Conservation (phyloP, 1,284 basidiomycete genomes). For the Malassezia sp. region DNA sequence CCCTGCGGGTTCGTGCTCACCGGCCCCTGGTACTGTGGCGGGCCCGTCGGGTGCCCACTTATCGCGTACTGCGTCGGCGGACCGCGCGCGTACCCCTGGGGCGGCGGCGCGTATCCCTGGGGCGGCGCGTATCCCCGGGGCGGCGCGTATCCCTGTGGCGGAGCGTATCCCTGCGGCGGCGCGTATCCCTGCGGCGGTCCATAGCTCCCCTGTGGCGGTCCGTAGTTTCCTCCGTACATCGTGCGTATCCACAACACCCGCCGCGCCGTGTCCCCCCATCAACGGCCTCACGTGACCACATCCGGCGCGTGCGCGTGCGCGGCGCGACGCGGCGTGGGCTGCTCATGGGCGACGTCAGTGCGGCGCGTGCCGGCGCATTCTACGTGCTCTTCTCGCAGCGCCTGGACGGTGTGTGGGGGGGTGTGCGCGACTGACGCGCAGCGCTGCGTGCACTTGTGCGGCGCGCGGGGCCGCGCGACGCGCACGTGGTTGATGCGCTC, state of each 20-base stretch:
- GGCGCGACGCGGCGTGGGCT: background rate
- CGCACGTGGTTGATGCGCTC: conserved; percentile 1
- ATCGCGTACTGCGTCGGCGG: conserved; percentile 22
- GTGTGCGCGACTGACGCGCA: background rate
- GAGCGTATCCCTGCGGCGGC: conserved; percentile 16
- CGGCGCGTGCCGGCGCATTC: conserved; percentile 7
- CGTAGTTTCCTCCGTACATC: conserved; percentile 5
- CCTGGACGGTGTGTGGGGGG: conserved; percentile 6
- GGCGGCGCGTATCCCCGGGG: conserved; percentile 22
- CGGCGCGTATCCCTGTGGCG: conserved; percentile 12
- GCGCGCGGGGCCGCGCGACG: background rate
- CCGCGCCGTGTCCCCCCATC: too few species aligned
- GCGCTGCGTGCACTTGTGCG: background rate
- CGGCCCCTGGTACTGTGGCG: conserved; percentile 30
- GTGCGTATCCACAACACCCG: too few species aligned
- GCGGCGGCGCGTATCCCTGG: conserved; percentile 17
- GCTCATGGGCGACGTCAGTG: conserved; percentile 4
- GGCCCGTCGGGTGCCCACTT: conserved; percentile 24
- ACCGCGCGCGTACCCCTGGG: conserved; percentile 18
- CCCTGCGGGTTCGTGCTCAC: conserved; percentile 37
- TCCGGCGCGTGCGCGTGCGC: background rate
- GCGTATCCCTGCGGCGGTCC: conserved; percentile 23
- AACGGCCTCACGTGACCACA: too few species aligned
- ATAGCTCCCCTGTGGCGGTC: conserved; percentile 3
- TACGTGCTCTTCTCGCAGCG: conserved; percentile 7